Evolutionary conservation across 2,329 filamentous ascomycete genomes (phyloP).

Genomic region (Penicillium psychrosexuale): DNA sequence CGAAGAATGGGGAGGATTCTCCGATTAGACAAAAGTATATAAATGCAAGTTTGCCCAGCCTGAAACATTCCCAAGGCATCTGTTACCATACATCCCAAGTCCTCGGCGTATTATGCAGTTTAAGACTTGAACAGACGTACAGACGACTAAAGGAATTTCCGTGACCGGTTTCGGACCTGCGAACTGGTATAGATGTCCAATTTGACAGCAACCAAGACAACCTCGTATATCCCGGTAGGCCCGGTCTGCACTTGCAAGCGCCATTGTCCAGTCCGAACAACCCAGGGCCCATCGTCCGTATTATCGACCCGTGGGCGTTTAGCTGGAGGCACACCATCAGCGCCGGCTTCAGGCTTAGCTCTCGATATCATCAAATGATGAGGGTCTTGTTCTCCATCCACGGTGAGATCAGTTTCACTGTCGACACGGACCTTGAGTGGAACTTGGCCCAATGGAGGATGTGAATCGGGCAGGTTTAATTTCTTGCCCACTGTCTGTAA

Average conservation of each 20-base stretch:
- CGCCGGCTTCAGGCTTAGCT: conserved; percentile 31
- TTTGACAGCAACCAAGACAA: conserved; percentile 71
- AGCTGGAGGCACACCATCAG: conserved; percentile 17
- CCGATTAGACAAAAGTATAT: conserved; percentile 29
- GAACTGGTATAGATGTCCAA: conserved; percentile 69
- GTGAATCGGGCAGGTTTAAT: conserved; percentile 61
- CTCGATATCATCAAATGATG: conserved; percentile 29
- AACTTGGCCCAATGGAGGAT: conserved; percentile 61
- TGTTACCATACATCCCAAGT: conserved; percentile 1
- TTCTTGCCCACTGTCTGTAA: conserved; percentile 80
- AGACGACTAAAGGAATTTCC: conserved; percentile 58
- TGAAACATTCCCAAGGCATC: neutral
- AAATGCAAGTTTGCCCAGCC: neutral
- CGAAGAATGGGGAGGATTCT: conserved; percentile 48
- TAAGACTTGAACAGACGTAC: neutral
- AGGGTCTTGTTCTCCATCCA: conserved; percentile 38
- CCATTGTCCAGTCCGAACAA: conserved; percentile 69
- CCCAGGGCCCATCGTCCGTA: conserved; percentile 50
- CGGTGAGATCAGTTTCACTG: conserved; percentile 41
- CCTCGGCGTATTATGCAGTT: neutral
- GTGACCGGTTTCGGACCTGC: conserved; percentile 61
- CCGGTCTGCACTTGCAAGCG: conserved; percentile 61
- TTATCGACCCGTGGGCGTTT: conserved; percentile 49
- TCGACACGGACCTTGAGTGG: conserved; percentile 65
- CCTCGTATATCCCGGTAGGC: conserved; percentile 56